Base-by-base conservation (phyloP, 2,329 filamentous ascomycete genomes). In the Hymenoscyphus infarciens region DNA sequence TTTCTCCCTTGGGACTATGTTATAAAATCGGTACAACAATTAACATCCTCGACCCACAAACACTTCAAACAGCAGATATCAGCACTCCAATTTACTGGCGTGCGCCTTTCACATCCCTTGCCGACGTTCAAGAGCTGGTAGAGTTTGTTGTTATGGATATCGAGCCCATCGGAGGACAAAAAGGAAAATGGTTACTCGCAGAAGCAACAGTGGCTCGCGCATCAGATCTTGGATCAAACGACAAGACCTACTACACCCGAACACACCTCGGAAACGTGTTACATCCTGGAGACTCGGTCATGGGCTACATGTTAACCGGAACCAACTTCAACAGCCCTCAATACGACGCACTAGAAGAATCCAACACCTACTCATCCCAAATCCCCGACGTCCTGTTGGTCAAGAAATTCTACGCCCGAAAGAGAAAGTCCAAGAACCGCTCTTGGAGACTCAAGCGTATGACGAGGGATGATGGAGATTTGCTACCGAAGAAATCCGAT, bases 121-220 rank as follows among this genome's bases (percentile, higher is more conserved):
- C 94, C 1, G 93, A 98, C 68, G 87, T 92, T 1, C 86, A 88
- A 62, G 89, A 96, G 61, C 82, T 99, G 15, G 88, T 91, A 25
- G 95, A 99, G 76, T 99, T 98, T 72, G 87, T 98, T 63, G 83
- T 99, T 45, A 90, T 99, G 80, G 95, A 99, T 72, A 94, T 97
- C 64, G 95, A 99, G 74, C 87, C 87, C 0, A 81, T 89, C 0
- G 90, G 89, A 33, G 82, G 82, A 25, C 84, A 85, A 63, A 92
- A 90, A 70, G 95, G 95, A 61, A 91, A 90, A 69, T 96, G 88
- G 82, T 82, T 89, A 61, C 84, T 97, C 3, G 90, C 91, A 8
- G 95, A 99, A 78, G 91, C 87, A 6, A 97, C 92, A 1, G 88
- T 99, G 8, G 92, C 92, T 16, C 87, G 90, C 29, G 90, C 94